Evolutionary conservation across 2,329 filamentous ascomycete genomes (phyloP).

Genomic region (Aspergillus jensenii): DNA sequence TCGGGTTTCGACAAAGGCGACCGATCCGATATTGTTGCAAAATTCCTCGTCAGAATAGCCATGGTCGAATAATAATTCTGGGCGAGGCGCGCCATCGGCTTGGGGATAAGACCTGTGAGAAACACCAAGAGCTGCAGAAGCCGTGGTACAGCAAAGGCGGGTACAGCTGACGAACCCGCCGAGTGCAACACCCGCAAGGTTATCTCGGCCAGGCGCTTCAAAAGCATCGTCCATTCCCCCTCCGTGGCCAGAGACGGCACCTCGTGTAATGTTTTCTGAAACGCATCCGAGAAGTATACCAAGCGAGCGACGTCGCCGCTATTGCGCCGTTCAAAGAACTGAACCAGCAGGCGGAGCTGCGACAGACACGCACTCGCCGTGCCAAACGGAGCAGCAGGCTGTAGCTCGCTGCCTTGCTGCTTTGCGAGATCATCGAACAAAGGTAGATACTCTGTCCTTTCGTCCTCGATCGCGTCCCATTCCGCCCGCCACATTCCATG

Average conservation of each 20-base stretch:
- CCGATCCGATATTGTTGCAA: slow-evolving; percentile 17
- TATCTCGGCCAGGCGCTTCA: slow-evolving; percentile 38
- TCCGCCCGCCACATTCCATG: slow-evolving; percentile 57
- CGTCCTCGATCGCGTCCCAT: slow-evolving; percentile 62
- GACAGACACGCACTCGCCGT: slow-evolving; percentile 42
- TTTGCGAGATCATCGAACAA: slow-evolving; percentile 35
- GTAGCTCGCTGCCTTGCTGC: slow-evolving; percentile 49
- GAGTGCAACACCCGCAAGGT: slow-evolving; percentile 36
- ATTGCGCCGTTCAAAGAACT: slow-evolving; percentile 60
- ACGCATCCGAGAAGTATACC: slow-evolving; percentile 44
- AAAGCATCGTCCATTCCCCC: slow-evolving; percentile 41
- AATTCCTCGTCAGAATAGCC: slow-evolving; percentile 33
- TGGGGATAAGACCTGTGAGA: slow-evolving; percentile 40
- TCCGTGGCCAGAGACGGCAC: slow-evolving; percentile 38
- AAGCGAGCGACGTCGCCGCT: slow-evolving; percentile 41
- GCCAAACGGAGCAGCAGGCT: slow-evolving; percentile 38
- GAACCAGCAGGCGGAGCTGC: slow-evolving; percentile 65
- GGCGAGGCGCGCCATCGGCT: slow-evolving; percentile 39
- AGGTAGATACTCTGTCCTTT: slow-evolving; percentile 31
- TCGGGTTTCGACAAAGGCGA: slow-evolving; percentile 25
- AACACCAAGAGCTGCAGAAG: slow-evolving; percentile 38
- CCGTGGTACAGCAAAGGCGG: slow-evolving; percentile 26
- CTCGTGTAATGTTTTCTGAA: slow-evolving; percentile 40
- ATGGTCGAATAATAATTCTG: slow-evolving; percentile 42
- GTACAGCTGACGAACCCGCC: slow-evolving; percentile 21